phyloP scores from a whole-genome alignment of 2,329 filamentous ascomycete genomes.

The Cryphonectria nitschkei region DNA sequence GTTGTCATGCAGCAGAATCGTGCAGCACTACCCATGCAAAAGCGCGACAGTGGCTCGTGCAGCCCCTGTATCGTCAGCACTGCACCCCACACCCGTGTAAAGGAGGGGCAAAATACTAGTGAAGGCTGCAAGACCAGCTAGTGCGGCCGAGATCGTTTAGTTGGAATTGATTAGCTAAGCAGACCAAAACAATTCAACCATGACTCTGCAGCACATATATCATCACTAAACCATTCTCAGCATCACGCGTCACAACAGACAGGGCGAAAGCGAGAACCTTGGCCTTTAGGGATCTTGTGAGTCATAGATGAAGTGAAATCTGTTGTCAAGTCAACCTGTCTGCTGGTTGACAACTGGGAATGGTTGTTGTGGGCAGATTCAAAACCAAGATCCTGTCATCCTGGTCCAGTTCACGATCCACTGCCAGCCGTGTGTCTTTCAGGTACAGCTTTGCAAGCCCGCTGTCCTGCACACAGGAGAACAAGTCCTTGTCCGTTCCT shows the following conservation, averaged over 20 bases:
- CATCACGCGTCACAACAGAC: background rate
- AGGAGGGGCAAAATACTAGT: background rate
- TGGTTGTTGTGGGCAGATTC: slow-evolving; percentile 13
- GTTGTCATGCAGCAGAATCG: slow-evolving; percentile 21
- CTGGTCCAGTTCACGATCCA: slow-evolving; percentile 8
- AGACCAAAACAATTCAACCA: background rate
- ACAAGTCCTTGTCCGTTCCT: background rate
- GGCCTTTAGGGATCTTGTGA: background rate
- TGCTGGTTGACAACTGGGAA: background rate
- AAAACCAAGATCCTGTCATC: slow-evolving; percentile 17
- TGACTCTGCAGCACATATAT: background rate
- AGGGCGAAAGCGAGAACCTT: background rate
- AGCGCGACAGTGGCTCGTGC: slow-evolving; percentile 27
- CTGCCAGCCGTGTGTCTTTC: slow-evolving; percentile 5
- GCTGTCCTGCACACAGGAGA: too few relatives aligned
- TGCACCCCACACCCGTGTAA: slow-evolving; percentile 12
- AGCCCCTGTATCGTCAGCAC: slow-evolving; percentile 17
- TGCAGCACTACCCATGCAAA: slow-evolving; percentile 20
- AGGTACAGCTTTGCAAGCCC: background rate
- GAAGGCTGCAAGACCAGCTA: background rate
- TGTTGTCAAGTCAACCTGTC: background rate
- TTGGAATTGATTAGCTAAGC: background rate
- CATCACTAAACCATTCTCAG: slow-evolving; percentile 2
- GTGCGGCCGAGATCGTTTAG: slow-evolving; percentile 9
- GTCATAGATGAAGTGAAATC: background rate